These are phyloP conservation scores for Coemansia sp. DNA, from an alignment of 192 early-diverging fungal genomes.

Conservation along the genomic window DNA sequence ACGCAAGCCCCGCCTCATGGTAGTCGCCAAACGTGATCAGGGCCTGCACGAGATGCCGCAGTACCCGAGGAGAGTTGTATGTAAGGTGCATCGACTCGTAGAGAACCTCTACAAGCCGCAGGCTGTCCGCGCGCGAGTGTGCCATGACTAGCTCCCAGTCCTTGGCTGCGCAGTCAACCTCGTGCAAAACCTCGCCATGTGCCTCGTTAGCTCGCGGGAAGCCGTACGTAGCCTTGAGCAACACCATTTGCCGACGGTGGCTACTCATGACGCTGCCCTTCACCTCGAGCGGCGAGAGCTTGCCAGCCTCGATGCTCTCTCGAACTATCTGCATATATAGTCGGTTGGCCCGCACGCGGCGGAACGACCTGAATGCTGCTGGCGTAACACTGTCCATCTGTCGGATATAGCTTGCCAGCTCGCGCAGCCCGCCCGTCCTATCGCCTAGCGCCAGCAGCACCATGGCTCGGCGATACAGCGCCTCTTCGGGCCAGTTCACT, in stretches of 20 bases:
- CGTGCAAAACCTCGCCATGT: constrained; percentile 61
- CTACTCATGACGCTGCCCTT: constrained; percentile 54
- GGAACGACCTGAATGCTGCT: constrained; percentile 52
- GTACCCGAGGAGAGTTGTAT: constrained; percentile 70
- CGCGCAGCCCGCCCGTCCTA: constrained; percentile 7
- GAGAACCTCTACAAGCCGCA: constrained; percentile 63
- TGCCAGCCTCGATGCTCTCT: constrained; percentile 30
- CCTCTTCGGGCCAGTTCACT: constrained; percentile 69
- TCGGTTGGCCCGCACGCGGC: constrained; percentile 59
- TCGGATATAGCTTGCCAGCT: constrained; percentile 50
- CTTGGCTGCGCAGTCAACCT: constrained; percentile 64
- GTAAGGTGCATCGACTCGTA: constrained; percentile 68
- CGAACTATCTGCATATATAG: constrained; percentile 58
- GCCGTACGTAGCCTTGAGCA: constrained; percentile 57
- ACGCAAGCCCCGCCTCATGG: constrained; percentile 73
- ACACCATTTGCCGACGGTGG: constrained; percentile 64
- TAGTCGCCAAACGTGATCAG: constrained; percentile 69
- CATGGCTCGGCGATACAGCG: constrained; percentile 67
- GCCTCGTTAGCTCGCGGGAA: constrained; percentile 68
- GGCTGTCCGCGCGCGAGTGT: constrained; percentile 58
- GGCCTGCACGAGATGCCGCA: constrained; percentile 65
- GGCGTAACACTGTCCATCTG: constrained; percentile 52
- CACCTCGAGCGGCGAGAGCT: constrained; percentile 27
- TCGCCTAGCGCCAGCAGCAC: constrained; percentile 41
- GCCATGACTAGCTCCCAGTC: constrained; percentile 63